phyloP scores from a whole-genome alignment of 805 yeast genomes.

The Priceomyces medius region DNA sequence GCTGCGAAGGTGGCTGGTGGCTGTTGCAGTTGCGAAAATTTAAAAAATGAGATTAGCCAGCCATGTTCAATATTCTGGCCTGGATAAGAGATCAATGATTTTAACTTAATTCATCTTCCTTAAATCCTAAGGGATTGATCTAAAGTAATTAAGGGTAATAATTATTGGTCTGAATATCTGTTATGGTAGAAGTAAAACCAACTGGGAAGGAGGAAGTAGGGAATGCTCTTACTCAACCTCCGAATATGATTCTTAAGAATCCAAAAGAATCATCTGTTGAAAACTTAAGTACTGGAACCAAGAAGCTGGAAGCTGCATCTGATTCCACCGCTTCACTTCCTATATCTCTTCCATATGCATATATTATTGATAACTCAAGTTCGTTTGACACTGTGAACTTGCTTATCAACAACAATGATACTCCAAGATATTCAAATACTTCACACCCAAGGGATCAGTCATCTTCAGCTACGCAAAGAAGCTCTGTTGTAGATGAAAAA shows the following conservation, averaged over 20 bases:
- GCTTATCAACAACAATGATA: conserved; percentile 10
- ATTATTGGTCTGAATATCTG: no score
- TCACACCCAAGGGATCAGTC: conserved; percentile 16
- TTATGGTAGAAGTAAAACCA: not conserved
- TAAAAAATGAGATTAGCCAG: conserved; percentile 1
- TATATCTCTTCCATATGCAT: conserved; percentile 27
- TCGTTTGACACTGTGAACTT: conserved; percentile 28
- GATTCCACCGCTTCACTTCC: conserved; percentile 27
- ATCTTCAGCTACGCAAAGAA: not conserved
- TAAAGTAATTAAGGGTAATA: not conserved
- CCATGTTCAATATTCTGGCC: not conserved
- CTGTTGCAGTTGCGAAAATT: not conserved
- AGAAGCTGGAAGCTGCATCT: not conserved
- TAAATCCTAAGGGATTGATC: no score
- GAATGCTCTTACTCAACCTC: not conserved
- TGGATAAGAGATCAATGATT: no score
- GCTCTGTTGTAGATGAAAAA: conserved; percentile 5
- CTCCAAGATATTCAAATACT: conserved; percentile 27
- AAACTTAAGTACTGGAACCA: not conserved
- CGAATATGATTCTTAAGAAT: not conserved
- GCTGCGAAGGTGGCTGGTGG: not conserved
- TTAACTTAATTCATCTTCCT: not conserved
- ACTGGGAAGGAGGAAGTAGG: not conserved
- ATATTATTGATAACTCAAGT: conserved; percentile 17
- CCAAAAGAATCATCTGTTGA: not conserved